A percentile compares a stretch with the other conserved stretches of the same genome.
Conservation (phyloP, 176 grass and related monocot genomes). For the Rhipidocladum racemiflorum region DNA sequence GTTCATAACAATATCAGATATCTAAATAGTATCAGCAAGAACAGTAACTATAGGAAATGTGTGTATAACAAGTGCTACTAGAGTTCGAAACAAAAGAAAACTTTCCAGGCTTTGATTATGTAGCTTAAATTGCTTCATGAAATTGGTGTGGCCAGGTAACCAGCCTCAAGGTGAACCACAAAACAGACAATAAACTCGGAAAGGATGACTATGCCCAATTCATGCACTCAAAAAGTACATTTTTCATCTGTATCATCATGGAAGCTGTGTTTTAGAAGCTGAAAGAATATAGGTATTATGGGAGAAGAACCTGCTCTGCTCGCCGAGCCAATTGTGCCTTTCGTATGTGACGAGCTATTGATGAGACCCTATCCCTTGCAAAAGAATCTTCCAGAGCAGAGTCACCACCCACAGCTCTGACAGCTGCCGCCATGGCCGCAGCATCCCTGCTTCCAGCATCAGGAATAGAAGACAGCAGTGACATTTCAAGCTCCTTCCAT, state of each 20-base stretch:
- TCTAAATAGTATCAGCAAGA: slow-evolving; percentile 18
- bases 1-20: slow-evolving; percentile 28
- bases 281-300: neutral
- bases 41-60: neutral
- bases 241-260: neutral
- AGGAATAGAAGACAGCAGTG: slow-evolving; percentile 85
- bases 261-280: neutral
- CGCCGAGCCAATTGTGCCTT: slow-evolving; percentile 76
- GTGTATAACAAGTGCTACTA: slow-evolving; percentile 17
- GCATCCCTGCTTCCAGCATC: slow-evolving; percentile 97
- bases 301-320: slow-evolving; percentile 73
- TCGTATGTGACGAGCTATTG: slow-evolving; percentile 82
- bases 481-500: slow-evolving; percentile 98
- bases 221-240: slow-evolving; percentile 9
- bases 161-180: neutral
- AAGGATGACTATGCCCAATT: neutral
- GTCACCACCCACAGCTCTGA: slow-evolving; percentile 92
- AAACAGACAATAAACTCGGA: slow-evolving; percentile 11
- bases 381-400: slow-evolving; percentile 90
- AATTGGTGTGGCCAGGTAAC: slow-evolving; percentile 27
- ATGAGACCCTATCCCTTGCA: slow-evolving; percentile 86
- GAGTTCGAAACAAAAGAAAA: neutral
- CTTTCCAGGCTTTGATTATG: neutral
- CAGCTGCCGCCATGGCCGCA: slow-evolving; percentile 97
- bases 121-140: slow-evolving; percentile 8